These are phyloP conservation scores for Calonectria naviculata DNA, from an alignment of 2,329 filamentous ascomycete species.

Conservation along the genomic window DNA sequence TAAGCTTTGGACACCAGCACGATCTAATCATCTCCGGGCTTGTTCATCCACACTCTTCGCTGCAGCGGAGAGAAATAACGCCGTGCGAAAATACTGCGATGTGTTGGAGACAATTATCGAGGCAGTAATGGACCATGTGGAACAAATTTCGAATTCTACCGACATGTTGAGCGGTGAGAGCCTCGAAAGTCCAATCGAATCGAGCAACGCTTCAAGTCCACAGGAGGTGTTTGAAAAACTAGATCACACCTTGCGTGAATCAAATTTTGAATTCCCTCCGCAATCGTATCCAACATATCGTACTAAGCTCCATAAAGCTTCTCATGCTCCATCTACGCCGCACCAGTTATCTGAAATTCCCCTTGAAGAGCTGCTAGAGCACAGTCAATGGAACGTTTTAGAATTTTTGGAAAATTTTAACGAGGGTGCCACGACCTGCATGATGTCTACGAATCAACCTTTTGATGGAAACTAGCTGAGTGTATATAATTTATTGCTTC, in stretches of 20 bases:
- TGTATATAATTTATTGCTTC: too few relatives aligned
- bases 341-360: neutral
- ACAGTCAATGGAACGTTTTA: neutral
- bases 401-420: neutral
- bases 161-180: neutral
- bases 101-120: constrained; percentile 18
- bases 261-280: constrained; percentile 11
- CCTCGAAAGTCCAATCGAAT: neutral
- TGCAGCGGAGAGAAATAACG: constrained; percentile 13
- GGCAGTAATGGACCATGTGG: constrained; percentile 5
- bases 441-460: neutral
- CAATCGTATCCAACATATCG: constrained; percentile 5
- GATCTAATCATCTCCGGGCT: constrained; percentile 12
- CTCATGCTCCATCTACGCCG: neutral
- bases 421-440: neutral
- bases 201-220: neutral
- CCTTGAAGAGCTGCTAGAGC: neutral
- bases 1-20: constrained; percentile 14
- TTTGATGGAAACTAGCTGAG: neutral
- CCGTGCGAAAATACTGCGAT: constrained; percentile 15
- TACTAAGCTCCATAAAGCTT: neutral
- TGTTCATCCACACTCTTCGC: constrained; percentile 11
- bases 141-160: neutral
- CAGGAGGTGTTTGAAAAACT: constrained; percentile 9
- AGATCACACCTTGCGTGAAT: neutral